phyloP scores from a whole-genome alignment of 176 grass and related monocot genomes.

The Phragmites australis region DNA sequence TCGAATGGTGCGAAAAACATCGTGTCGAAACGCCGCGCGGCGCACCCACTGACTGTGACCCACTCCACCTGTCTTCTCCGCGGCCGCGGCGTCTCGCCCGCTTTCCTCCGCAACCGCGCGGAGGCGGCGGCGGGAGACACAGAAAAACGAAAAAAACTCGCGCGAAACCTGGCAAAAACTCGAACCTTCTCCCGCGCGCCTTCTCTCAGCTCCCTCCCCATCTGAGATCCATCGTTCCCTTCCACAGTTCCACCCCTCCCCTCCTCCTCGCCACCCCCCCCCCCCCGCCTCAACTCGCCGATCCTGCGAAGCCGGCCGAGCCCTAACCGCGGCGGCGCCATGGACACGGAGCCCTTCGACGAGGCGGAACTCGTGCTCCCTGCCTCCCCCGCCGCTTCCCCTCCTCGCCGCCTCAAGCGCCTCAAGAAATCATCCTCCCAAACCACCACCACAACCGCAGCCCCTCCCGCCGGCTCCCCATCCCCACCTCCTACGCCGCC shows the following conservation, averaged over 20 bases:
- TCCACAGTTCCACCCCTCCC: too few species aligned
- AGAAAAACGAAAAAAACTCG: too few species aligned
- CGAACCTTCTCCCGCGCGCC: constrained; percentile 48
- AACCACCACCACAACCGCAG: neutral
- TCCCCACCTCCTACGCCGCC: neutral
- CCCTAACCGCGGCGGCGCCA: constrained; percentile 24
- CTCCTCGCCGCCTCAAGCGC: constrained; percentile 52
- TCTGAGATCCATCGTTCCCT: neutral
- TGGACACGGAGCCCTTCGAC: constrained; percentile 63
- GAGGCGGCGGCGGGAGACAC: too few species aligned
- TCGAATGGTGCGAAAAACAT: neutral
- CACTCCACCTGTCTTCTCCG: neutral
- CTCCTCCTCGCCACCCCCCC: neutral
- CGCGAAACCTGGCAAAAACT: constrained; percentile 28
- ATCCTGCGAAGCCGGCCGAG: neutral
- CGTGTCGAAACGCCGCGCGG: neutral
- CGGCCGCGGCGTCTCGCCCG: too few species aligned
- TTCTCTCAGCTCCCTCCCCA: neutral
- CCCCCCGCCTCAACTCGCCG: neutral
- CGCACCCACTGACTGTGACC: too few species aligned
- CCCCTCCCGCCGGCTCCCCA: neutral
- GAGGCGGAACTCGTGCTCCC: constrained; percentile 46
- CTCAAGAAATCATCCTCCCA: constrained; percentile 56
- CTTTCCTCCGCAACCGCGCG: too few species aligned
- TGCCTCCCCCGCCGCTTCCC: neutral